A percentile compares a stretch with the other conserved stretches of the same genome.
phyloP scores from a whole-genome alignment of 306 rosid genomes.

The Corylus heterophylla region DNA sequence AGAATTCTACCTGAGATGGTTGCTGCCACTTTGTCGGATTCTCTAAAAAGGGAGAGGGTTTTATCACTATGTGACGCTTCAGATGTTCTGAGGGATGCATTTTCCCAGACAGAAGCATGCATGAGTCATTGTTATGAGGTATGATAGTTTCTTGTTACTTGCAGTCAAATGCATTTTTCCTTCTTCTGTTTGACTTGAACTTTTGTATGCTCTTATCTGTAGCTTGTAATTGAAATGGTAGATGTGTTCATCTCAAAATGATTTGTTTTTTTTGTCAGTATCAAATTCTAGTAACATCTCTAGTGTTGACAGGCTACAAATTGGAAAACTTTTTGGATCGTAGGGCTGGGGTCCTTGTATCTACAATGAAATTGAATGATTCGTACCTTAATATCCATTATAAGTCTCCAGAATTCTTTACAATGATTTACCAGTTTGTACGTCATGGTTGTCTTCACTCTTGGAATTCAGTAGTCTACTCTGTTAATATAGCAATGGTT shows the following conservation, averaged over 20 bases:
- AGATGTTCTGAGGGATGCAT: constrained; percentile 83
- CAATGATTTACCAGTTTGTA: neutral
- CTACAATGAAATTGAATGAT: neutral
- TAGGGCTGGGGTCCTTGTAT: neutral
- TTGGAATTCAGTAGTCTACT: neutral
- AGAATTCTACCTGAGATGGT: constrained; percentile 81
- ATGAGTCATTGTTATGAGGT: constrained; percentile 89
- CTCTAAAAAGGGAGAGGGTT: constrained; percentile 70
- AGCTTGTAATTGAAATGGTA: neutral
- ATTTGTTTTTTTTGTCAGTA: neutral
- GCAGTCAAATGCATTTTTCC: neutral
- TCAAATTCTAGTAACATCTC: neutral
- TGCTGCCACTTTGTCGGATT: constrained; percentile 71
- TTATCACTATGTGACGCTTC: constrained; percentile 77
- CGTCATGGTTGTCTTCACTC: neutral
- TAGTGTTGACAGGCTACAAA: neutral
- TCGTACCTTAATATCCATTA: neutral
- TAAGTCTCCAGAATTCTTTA: neutral
- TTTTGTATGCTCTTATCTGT: neutral
- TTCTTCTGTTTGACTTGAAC: neutral
- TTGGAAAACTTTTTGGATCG: neutral
- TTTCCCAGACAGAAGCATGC: constrained; percentile 78
- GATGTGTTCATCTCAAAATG: neutral
- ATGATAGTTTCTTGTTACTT: constrained; percentile 11
- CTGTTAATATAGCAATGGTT: neutral